Base-by-base conservation (phyloP, 1,139 yeast species). In the Hyphopichia wangnamkhiaoensis region DNA sequence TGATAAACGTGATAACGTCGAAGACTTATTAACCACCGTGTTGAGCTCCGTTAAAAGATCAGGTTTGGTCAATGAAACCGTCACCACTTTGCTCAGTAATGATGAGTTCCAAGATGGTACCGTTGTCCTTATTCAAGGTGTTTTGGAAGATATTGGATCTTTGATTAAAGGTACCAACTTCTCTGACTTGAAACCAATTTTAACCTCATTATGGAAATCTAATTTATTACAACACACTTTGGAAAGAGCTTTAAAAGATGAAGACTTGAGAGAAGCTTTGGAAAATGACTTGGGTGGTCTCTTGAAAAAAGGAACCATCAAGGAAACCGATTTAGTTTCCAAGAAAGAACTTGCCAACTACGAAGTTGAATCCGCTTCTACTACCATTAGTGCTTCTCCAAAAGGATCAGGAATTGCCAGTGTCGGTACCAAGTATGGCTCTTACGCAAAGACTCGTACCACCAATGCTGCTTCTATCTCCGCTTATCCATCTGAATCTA, bases 21-120 rank as follows among this genome's bases (percentile, higher is more conserved):
- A 59, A 44, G 68, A 64, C 39, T 60, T 65, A 43, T 51, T 63
- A 21, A 55, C 61, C 20, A 65, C 70, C n/a, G 53, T 65, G 21
- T 54, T 65, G 37, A 37, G 54, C 1, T 52, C 69, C 2, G 56
- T 64, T 37, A 60, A 54, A 32, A 48, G 59, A 47, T 62, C 68
- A 3, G 63, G 64, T 7, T 52, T 65, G 35, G 38, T 65, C 34
- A 56, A 52, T 33, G 59, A 53, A 30, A 62, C 68, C 26, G 42
- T 65, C 30, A 38, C 46, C 37, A 46, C 54, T 10, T 56, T 65
- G 44, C 53, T 65, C 29, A 50, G 58, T n/a, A 53, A 61, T 45
- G 47, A 56, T 4, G 40, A 49, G 37, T 65, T 65, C 51, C 66
- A 62, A 46, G 49, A 49, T 25, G 55, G 53, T n/a, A 53, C 61